Base-by-base conservation (phyloP, 805 yeast species). In the Kodamaea kaohsiungensis region DNA sequence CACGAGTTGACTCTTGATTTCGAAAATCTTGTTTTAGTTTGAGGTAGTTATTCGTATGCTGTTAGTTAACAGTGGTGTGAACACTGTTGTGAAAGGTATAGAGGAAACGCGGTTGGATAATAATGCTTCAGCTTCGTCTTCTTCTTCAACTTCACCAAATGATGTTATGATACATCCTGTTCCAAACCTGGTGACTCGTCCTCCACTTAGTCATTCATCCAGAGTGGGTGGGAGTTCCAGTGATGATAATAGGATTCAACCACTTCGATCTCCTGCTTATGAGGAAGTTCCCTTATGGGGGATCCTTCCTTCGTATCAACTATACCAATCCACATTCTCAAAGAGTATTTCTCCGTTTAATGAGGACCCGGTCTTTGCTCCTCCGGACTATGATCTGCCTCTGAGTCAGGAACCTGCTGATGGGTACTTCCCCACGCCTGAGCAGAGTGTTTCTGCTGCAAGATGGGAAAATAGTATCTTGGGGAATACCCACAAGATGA, bases 251-350 rank as follows among this genome's bases (percentile, higher is more conserved):
- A 17, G 2, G n/a, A 17, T 40, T 25, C 59, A 60, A n/a, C 68
- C 66, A 17, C 48, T 65, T 17, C 51, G 43, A 27, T 64, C 69
- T 35, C 71, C 71, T 0, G 62, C 63, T 3, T 53, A 58, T 46
- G 70, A 68, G 40, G 64, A 67, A 15, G 69, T 65, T 22, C 71
- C 70, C 16, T 54, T 62, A 15, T 67, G 71, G 69, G 66, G 65
- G 55, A 66, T 68, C 19, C 65, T 67, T 8, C 72, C 72, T 19
- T 65, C 69, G 40, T 68, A 68, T 56, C 71, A 68, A 53, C 65
- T 68, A 40, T 65, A 59, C 51, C 67, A 65, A 58, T 61, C 68
- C 40, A 68, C 72, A 10, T 67, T 67, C 47, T 61, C 66, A 25
- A 67, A 68, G 40, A 61, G 56, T 40, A 56, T 68, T 25, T 54